A percentile compares a stretch with the other conserved stretches of the same genome.
Evolutionary conservation across 257 asterid species (phyloP).

Genomic region (Sherardia arvensis): DNA sequence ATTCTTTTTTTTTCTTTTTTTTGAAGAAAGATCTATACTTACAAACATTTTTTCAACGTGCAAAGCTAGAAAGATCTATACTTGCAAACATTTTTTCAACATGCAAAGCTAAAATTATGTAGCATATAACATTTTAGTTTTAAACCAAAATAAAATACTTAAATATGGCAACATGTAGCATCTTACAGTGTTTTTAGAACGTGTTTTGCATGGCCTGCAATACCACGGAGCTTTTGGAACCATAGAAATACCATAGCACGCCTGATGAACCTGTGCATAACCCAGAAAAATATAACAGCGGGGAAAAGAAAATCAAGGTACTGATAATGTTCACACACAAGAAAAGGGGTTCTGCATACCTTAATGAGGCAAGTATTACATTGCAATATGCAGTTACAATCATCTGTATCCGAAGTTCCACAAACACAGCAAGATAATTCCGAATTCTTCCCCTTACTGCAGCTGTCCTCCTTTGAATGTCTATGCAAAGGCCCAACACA

Average conservation of each 20-base stretch:
- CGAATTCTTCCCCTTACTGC: constrained; percentile 8
- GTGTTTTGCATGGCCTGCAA: constrained; percentile 25
- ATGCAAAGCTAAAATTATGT: no score
- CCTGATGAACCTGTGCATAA: constrained; percentile 19
- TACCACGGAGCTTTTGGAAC: constrained; percentile 22
- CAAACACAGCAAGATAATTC: constrained; percentile 26
- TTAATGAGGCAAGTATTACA: constrained; percentile 31
- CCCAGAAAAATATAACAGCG: constrained; percentile 7
- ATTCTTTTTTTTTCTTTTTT: neutral
- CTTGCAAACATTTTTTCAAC: neutral
- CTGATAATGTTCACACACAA: neutral
- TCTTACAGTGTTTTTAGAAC: constrained; percentile 19
- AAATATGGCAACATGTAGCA: neutral
- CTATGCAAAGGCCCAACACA: constrained; percentile 15
- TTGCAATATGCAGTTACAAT: constrained; percentile 21
- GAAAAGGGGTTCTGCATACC: constrained; percentile 19
- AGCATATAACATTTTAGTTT: neutral
- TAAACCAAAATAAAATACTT: neutral
- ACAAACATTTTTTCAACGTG: neutral
- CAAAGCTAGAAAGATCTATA: no score
- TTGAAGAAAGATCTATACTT: neutral
- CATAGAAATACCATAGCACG: constrained; percentile 23
- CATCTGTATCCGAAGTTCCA: constrained; percentile 33
- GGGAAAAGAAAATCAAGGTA: constrained; percentile 11
- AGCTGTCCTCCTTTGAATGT: constrained; percentile 21